Evolutionary conservation across 306 rosid species (phyloP).

Genomic region (Vigna unguiculata): DNA sequence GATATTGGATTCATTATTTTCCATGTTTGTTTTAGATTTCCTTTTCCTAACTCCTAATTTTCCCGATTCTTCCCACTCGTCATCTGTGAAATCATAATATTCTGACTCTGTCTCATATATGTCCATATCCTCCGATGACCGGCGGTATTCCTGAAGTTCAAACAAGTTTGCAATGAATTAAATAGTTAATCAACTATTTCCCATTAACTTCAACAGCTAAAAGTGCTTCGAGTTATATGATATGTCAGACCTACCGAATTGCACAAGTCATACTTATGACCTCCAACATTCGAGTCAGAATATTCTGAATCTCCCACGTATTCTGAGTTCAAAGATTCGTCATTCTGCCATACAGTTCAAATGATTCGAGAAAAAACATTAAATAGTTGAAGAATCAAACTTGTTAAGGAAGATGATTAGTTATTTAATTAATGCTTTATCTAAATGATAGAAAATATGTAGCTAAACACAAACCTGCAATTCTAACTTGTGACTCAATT

Average conservation of each 20-base stretch:
- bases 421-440: conserved; percentile 12
- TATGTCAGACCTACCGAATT: conserved; percentile 59
- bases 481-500: conserved; percentile 70
- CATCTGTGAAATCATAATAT: conserved; percentile 49
- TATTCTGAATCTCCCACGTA: conserved; percentile 41
- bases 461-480: conserved; percentile 51
- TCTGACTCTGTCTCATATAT: conserved; percentile 69
- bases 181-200: background rate
- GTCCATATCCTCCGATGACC: conserved; percentile 85
- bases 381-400: conserved; percentile 34
- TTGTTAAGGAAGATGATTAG: conserved; percentile 25
- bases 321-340: conserved; percentile 45
- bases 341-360: conserved; percentile 56
- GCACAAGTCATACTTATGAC: conserved; percentile 65
- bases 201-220: background rate
- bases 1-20: conserved; percentile 22
- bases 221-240: background rate
- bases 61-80: conserved; percentile 57
- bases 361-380: conserved; percentile 11
- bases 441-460: conserved; percentile 9
- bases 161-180: conserved; percentile 4
- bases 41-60: conserved; percentile 47
- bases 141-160: conserved; percentile 63
- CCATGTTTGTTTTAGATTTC: conserved; percentile 50
- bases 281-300: conserved; percentile 43